These are phyloP conservation scores for Schwanniomyces polymorphus DNA, from an alignment of 805 yeast species.

Conservation along the genomic window DNA sequence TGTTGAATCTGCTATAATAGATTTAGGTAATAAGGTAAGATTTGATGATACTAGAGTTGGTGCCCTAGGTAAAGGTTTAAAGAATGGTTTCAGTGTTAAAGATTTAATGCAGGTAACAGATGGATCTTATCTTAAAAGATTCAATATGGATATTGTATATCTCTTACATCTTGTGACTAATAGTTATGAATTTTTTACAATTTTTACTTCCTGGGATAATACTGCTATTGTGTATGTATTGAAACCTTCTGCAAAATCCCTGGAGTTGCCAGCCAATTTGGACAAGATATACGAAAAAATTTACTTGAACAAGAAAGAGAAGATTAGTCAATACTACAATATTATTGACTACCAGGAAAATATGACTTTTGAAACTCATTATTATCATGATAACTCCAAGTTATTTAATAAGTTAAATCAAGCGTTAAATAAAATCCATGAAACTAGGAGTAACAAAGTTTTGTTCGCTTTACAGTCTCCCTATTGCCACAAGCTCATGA, in stretches of 20 bases:
- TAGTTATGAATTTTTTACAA: conserved; percentile 70
- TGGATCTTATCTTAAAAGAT: conserved; percentile 53
- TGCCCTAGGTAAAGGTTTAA: conserved; percentile 80
- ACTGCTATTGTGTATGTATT: conserved; percentile 53
- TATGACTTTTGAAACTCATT: conserved; percentile 53
- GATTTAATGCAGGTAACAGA: conserved; percentile 52
- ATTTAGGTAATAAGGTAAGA: conserved; percentile 70
- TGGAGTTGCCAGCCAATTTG: conserved; percentile 57
- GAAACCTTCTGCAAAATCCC: conserved; percentile 71
- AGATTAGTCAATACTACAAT: conserved; percentile 39
- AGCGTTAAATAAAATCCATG: conserved; percentile 54
- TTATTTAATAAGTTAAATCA: conserved; percentile 60
- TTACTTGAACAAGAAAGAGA: conserved; percentile 46
- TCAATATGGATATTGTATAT: conserved; percentile 60
- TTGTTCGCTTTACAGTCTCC: conserved; percentile 78
- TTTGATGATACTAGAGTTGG: conserved; percentile 77
- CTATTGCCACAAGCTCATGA: conserved; percentile 45
- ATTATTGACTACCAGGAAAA: conserved; percentile 54
- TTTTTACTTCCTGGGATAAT: conserved; percentile 65
- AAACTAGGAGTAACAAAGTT: conserved; percentile 60
- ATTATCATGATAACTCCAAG: conserved; percentile 54
- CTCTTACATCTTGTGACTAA: conserved; percentile 68
- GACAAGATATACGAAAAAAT: conserved; percentile 56
- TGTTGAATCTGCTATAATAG: conserved; percentile 73
- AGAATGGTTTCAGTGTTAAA: conserved; percentile 74